phyloP scores from a whole-genome alignment of 2,329 filamentous ascomycete species.

The Fusarium veterinarium region DNA sequence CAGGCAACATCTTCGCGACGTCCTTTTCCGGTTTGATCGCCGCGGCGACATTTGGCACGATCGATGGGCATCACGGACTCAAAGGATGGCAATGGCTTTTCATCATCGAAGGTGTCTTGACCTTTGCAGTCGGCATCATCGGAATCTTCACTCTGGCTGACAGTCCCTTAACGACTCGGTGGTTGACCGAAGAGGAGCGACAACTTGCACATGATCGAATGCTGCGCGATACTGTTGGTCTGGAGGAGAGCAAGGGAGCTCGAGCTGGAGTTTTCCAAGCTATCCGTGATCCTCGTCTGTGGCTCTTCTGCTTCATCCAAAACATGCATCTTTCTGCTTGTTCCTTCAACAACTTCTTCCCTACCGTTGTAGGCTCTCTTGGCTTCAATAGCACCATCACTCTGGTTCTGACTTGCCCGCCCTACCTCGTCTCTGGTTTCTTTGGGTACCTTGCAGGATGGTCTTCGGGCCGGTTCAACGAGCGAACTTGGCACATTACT shows the following conservation, averaged over 20 bases:
- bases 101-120: slow-evolving; percentile 47
- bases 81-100: slow-evolving; percentile 51
- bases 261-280: slow-evolving; percentile 48
- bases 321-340: slow-evolving; percentile 53
- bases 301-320: slow-evolving; percentile 51
- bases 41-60: slow-evolving; percentile 53
- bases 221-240: slow-evolving; percentile 43
- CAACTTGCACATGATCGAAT: slow-evolving; percentile 57
- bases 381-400: slow-evolving; percentile 52
- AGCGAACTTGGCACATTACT: slow-evolving; percentile 51
- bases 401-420: slow-evolving; percentile 59
- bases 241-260: slow-evolving; percentile 52
- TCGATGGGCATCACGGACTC: slow-evolving; percentile 44
- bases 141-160: slow-evolving; percentile 52
- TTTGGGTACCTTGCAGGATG: slow-evolving; percentile 56
- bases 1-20: slow-evolving; percentile 48
- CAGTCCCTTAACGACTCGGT: slow-evolving; percentile 52
- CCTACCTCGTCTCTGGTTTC: slow-evolving; percentile 56
- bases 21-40: slow-evolving; percentile 59
- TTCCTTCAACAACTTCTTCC: slow-evolving; percentile 47
- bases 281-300: slow-evolving; percentile 45
- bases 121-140: slow-evolving; percentile 46
- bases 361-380: slow-evolving; percentile 49
- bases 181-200: slow-evolving; percentile 52
- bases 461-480: slow-evolving; percentile 57